These are phyloP conservation scores for Coemansia sp. DNA, from an alignment of 192 early-diverging fungal genomes.

Conservation along the genomic window DNA sequence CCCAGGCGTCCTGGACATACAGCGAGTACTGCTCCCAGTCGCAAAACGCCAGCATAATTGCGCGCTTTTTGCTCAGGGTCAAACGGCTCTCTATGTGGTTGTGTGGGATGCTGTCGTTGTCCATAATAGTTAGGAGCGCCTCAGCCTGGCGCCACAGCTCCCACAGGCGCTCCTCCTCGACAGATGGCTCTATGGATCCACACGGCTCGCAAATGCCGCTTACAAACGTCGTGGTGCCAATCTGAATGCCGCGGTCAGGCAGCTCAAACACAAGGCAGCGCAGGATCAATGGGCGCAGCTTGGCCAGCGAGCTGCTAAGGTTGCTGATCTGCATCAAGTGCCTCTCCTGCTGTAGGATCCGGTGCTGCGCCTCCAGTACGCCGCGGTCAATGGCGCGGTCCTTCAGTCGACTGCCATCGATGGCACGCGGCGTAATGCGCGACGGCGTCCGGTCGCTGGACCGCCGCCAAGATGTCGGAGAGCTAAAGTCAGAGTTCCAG, in stretches of 20 bases:
- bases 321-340: conserved; percentile 50
- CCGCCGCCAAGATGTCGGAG: conserved; percentile 52
- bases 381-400: conserved; percentile 54
- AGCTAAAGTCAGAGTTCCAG: conserved; percentile 59
- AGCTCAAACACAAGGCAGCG: conserved; percentile 54
- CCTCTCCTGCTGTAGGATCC: conserved; percentile 52
- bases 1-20: conserved; percentile 55
- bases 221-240: conserved; percentile 47
- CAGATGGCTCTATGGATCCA: conserved; percentile 52
- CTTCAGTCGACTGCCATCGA: conserved; percentile 43
- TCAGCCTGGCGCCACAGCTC: conserved; percentile 56
- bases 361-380: conserved; percentile 53
- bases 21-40: conserved; percentile 58
- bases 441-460: conserved; percentile 43
- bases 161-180: conserved; percentile 56
- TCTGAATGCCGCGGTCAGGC: conserved; percentile 47
- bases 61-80: conserved; percentile 55
- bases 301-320: conserved; percentile 36
- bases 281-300: conserved; percentile 51
- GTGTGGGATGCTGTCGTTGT: conserved; percentile 50
- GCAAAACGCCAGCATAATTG: conserved; percentile 56
- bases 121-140: conserved; percentile 55
- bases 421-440: conserved; percentile 21
- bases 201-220: conserved; percentile 41
- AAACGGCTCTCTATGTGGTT: conserved; percentile 35